A percentile compares a stretch with the other conserved stretches of the same genome.
These are phyloP conservation scores for Fusarium tuaranense DNA, from an alignment of 2,329 filamentous ascomycete species.

Conservation along the genomic window DNA sequence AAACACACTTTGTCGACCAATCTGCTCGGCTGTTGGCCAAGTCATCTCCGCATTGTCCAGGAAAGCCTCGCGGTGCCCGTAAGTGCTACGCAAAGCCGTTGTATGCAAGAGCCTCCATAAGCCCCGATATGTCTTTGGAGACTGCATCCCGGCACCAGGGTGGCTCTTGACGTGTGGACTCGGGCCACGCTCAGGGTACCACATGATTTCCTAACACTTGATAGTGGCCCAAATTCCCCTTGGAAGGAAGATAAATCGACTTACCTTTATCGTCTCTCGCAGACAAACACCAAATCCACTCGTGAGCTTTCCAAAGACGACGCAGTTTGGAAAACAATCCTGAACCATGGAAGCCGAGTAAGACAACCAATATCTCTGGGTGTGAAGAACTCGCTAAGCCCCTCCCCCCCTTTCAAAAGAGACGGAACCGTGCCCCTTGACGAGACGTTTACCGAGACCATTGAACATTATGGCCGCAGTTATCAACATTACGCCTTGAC, in stretches of 20 bases:
- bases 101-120: conserved; percentile 42
- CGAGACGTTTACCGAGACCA: conserved; percentile 67
- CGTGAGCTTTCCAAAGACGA: conserved; percentile 14
- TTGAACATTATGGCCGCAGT: conserved; percentile 70
- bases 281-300: conserved; percentile 9
- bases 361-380: conserved; percentile 28
- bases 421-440: conserved; percentile 67
- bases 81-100: conserved; percentile 38
- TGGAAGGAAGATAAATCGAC: conserved; percentile 27
- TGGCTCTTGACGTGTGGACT: conserved; percentile 47
- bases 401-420: conserved; percentile 47
- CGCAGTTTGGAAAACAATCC: conserved; percentile 10
- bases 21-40: conserved; percentile 26
- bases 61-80: conserved; percentile 31
- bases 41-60: conserved; percentile 37
- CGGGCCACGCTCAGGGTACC: conserved; percentile 48
- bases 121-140: conserved; percentile 40
- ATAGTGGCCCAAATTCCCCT: conserved; percentile 41
- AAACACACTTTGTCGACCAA: conserved; percentile 30
- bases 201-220: conserved; percentile 45
- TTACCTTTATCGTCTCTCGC: conserved; percentile 25
- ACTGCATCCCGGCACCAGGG: conserved; percentile 43
- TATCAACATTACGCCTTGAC: conserved; percentile 77
- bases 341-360: conserved; percentile 49
- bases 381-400: conserved; percentile 39